These are phyloP conservation scores for Patellaria atrata DNA, from an alignment of 495 filamentous ascomycete genomes.

Conservation along the genomic window DNA sequence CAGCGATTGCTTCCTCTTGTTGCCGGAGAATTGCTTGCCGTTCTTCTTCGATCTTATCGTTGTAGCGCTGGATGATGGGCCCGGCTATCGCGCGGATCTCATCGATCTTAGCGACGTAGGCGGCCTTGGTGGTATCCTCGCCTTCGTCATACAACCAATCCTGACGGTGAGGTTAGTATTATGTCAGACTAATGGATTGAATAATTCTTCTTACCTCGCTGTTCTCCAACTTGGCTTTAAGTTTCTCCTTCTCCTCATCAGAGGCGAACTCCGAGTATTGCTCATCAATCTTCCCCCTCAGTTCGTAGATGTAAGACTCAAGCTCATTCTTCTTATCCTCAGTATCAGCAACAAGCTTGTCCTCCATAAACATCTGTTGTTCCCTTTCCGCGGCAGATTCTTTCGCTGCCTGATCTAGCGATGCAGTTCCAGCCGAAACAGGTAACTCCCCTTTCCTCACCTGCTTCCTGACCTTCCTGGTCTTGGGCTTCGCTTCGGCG, in stretches of 20 bases:
- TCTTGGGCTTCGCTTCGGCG: slow-evolving; percentile 76
- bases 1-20: slow-evolving; percentile 51
- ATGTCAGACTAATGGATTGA: background rate
- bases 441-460: slow-evolving; percentile 95
- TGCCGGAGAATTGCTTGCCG: slow-evolving; percentile 59
- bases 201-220: slow-evolving; percentile 56
- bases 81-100: slow-evolving; percentile 85
- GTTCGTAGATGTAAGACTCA: slow-evolving; percentile 90
- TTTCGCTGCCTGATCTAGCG: slow-evolving; percentile 56
- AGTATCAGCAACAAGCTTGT: slow-evolving; percentile 96
- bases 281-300: slow-evolving; percentile 85
- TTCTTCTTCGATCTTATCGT: slow-evolving; percentile 85
- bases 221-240: slow-evolving; percentile 62
- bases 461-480: slow-evolving; percentile 97
- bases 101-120: slow-evolving; percentile 88
- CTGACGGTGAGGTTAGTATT: slow-evolving; percentile 30
- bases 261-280: slow-evolving; percentile 75
- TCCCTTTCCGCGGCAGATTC: slow-evolving; percentile 61
- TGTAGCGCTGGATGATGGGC: slow-evolving; percentile 86
- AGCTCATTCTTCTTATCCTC: slow-evolving; percentile 99
- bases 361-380: slow-evolving; percentile 84
- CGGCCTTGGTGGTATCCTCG: slow-evolving; percentile 83
- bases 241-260: slow-evolving; percentile 83
- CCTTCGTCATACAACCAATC: slow-evolving; percentile 99
- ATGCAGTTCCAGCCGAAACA: slow-evolving; percentile 65